Percentiles rank a stretch among this genome's conserved stretches.
These are phyloP conservation scores for Patellifolia procumbens DNA, from an alignment of 179 eudicot genomes.

Conservation along the genomic window DNA sequence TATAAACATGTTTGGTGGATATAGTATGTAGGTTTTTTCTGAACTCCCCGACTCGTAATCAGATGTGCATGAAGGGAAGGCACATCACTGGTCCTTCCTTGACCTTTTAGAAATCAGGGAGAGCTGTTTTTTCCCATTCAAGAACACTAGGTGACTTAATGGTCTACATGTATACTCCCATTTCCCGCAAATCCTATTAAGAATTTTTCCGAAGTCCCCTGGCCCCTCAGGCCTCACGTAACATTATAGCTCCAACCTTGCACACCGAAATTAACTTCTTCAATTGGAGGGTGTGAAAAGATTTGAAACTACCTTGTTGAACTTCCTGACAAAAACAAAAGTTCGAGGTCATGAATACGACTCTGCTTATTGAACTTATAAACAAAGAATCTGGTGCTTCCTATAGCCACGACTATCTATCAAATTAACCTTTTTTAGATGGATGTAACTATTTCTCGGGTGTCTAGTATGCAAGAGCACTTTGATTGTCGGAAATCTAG, in stretches of 20 bases:
- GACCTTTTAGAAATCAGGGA: neutral
- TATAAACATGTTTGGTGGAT: neutral
- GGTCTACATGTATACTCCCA: neutral
- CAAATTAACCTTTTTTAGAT: neutral
- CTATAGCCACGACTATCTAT: neutral
- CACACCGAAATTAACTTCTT: neutral
- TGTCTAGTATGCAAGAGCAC: neutral
- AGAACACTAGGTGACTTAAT: neutral
- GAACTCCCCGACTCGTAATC: neutral
- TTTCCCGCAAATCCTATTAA: neutral
- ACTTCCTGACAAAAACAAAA: neutral
- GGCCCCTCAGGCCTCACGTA: too few relatives aligned
- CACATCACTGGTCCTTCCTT: neutral
- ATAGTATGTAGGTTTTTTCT: neutral
- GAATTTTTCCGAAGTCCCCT: neutral
- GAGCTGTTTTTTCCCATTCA: neutral
- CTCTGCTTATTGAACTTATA: neutral
- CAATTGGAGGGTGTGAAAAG: neutral
- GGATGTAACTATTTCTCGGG: neutral
- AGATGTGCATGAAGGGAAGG: neutral
- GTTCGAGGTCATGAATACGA: neutral
- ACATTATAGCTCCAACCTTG: too few relatives aligned
- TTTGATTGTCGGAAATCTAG: neutral
- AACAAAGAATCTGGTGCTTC: neutral
- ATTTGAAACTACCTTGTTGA: neutral